Conservation (phyloP, 2,329 filamentous ascomycete species). For the Epichloe aotearoae region DNA sequence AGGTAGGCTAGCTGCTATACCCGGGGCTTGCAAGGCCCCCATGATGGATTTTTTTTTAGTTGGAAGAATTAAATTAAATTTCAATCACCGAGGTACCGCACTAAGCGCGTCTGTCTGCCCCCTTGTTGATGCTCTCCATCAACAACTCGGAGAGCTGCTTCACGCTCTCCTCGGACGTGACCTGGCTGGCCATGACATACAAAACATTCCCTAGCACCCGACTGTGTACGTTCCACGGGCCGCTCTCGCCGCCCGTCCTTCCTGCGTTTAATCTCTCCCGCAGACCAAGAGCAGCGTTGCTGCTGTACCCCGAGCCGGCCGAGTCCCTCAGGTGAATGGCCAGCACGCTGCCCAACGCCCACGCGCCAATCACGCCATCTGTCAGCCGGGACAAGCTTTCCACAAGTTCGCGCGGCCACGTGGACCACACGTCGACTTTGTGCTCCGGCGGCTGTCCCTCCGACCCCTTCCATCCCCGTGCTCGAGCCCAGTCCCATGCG, state of each 20-base stretch:
- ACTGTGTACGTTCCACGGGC: slow-evolving; percentile 36
- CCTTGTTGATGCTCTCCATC: slow-evolving; percentile 2
- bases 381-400: slow-evolving; percentile 40
- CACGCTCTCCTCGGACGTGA: slow-evolving; percentile 19
- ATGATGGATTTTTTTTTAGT: too few species aligned
- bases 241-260: slow-evolving; percentile 11
- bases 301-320: slow-evolving; percentile 32
- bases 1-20: too few species aligned
- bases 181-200: slow-evolving; percentile 44
- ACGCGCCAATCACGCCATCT: slow-evolving; percentile 46
- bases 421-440: slow-evolving; percentile 43
- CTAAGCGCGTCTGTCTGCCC: neutral
- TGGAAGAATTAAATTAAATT: too few species aligned
- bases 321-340: slow-evolving; percentile 42
- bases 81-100: too few species aligned
- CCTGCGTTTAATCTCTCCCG: slow-evolving; percentile 22
- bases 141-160: slow-evolving; percentile 12
- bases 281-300: slow-evolving; percentile 30
- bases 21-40: too few species aligned
- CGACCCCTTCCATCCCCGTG: slow-evolving; percentile 25
- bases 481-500: slow-evolving; percentile 42
- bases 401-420: slow-evolving; percentile 54
- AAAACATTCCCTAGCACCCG: slow-evolving; percentile 44
- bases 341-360: slow-evolving; percentile 63
- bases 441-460: neutral